A percentile compares a stretch with the other conserved stretches of the same genome.
Evolutionary conservation across 495 filamentous ascomycete species (phyloP).

Genomic region (Articulospora tetracladia): DNA sequence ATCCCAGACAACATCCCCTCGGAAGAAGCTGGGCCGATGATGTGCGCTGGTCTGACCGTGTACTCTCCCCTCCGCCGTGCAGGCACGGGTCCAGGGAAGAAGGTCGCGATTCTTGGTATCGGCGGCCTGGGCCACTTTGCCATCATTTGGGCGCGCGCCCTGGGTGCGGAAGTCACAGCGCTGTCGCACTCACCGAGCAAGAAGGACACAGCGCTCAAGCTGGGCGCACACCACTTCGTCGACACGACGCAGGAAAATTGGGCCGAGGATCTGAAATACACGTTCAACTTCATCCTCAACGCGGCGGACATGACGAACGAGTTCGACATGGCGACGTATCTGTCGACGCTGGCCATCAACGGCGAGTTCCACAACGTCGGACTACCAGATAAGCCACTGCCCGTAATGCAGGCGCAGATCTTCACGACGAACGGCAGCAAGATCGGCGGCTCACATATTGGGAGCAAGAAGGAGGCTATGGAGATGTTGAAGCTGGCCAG

Average conservation of each 20-base stretch:
- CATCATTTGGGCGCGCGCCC: conserved; percentile 54
- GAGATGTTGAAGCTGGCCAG: conserved; percentile 72
- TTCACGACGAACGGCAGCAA: conserved; percentile 18
- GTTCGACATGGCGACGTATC: conserved; percentile 61
- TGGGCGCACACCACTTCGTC: conserved; percentile 65
- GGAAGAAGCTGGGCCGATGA: conserved; percentile 66
- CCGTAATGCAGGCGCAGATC: conserved; percentile 22
- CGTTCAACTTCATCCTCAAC: conserved; percentile 74
- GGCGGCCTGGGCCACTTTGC: conserved; percentile 72
- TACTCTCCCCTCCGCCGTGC: conserved; percentile 65
- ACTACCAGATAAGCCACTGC: conserved; percentile 24
- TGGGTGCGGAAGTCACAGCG: conserved; percentile 64
- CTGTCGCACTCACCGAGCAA: conserved; percentile 61
- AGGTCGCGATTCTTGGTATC: conserved; percentile 66
- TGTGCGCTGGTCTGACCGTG: conserved; percentile 74
- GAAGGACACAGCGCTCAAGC: conserved; percentile 53
- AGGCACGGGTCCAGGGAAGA: conserved; percentile 61
- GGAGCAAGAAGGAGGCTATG: conserved; percentile 66
- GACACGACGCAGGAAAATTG: conserved; percentile 62
- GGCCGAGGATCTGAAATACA: conserved; percentile 50
- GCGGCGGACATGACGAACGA: conserved; percentile 63
- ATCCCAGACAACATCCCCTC: conserved; percentile 66
- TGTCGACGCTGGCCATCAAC: conserved; percentile 64
- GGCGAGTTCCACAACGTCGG: conserved; percentile 61
- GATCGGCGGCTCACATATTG: conserved; percentile 61